Conservation (phyloP, 345 rosid species). For the Citrus hindsii region DNA sequence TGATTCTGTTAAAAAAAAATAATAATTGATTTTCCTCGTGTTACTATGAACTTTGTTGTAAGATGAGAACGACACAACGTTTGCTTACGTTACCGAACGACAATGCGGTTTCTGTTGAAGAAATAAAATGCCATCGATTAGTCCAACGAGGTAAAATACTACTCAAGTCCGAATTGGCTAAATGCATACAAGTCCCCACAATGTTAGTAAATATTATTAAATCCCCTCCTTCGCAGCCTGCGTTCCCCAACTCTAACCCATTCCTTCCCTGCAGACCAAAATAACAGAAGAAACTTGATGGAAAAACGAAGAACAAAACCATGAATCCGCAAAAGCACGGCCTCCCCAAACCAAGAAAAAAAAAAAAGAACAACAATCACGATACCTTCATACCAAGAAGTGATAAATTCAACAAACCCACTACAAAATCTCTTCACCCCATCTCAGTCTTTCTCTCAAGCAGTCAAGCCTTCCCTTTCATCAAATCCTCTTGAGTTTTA, state of each 20-base stretch:
- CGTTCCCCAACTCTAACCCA: neutral
- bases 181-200: neutral
- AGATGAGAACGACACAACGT: too few relatives aligned
- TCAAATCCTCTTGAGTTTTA: conserved; percentile 70
- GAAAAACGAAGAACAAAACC: conserved; percentile 24
- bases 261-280: neutral
- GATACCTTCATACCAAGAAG: conserved; percentile 80
- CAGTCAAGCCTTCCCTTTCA: conserved; percentile 78
- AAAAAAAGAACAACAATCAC: conserved; percentile 64
- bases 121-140: too few relatives aligned
- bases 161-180: neutral
- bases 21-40: too few relatives aligned
- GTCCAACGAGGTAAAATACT: neutral
- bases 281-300: conserved; percentile 11
- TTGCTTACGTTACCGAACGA: too few relatives aligned
- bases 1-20: too few relatives aligned
- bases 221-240: neutral
- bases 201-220: too few relatives aligned
- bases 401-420: conserved; percentile 41
- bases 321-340: conserved; percentile 1
- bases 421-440: conserved; percentile 68
- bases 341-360: conserved; percentile 14
- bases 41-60: too few relatives aligned
- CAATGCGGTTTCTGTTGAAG: too few relatives aligned
- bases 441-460: conserved; percentile 78